Evolutionary conservation across 805 yeast genomes (phyloP), one percentile per base, ranked within the genome.

Genomic region (Zygosaccharomyces siamensis): DNA sequence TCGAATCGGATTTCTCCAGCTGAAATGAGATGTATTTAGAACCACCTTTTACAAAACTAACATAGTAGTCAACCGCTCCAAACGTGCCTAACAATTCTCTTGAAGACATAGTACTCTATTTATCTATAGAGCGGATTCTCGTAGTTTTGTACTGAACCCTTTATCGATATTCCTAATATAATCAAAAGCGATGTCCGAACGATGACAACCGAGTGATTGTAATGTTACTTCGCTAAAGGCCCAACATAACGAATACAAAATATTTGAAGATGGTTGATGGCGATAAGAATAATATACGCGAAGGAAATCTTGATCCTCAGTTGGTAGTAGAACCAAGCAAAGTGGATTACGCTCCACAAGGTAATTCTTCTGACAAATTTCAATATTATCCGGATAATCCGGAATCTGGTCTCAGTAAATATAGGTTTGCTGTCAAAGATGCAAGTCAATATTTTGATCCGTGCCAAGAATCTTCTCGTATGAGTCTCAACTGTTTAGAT

Each of bases 401-500:
- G 21, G 81, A 85, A 7, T 79, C 83, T 35, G 76, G 79, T 45
- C 69, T 79, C 23, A 90, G 87, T 63, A 82, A 81, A 60, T 77
- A 77, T 53, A 73, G 80, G 49, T 89, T 89, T 73, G 73, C 81
- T 0, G 70, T 79, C 14, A 90, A 92, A 60, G 90, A 79, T 30
- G 84, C 95, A 3, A 83, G 95, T 5, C 80, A 85, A 63, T 93
- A 76, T 66, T 92, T 85, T 61, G 97, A 92, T 63, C 99, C 99
- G 0, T 92, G 99, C 67, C 85, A 83, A 41, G 93, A 89, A 61
- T 83, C 93, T 32, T 77, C 97, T 7, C 83, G 81, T 63, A 92
- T 95, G 81, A 86, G 96, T 39, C 72, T 89, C 55, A 79, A 78
- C 55, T 92, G 99, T 60, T 72, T 92, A 65, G 92, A 88, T 58